phyloP scores from a whole-genome alignment of 352 stramenopile genomes.

The Phytophthora melonis region DNA sequence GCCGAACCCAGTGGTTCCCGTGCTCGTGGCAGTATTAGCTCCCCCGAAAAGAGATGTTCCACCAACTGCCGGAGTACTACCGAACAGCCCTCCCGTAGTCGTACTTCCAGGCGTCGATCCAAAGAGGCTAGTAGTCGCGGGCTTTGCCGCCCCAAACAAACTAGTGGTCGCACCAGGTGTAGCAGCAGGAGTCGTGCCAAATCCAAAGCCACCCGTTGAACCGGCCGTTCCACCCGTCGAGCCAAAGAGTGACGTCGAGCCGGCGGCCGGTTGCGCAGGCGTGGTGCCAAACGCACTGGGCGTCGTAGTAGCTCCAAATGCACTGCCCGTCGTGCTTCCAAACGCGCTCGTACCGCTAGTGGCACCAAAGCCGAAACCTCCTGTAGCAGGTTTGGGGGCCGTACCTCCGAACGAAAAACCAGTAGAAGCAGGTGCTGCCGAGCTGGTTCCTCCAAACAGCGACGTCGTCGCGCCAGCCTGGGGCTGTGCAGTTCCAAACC shows the following conservation, averaged over 20 bases:
- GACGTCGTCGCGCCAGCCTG: conserved; percentile 46
- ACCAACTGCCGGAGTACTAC: conserved; percentile 33
- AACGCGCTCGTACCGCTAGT: conserved; percentile 42
- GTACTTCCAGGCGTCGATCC: conserved; percentile 41
- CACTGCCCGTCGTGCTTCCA: conserved; percentile 42
- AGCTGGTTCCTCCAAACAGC: conserved; percentile 50
- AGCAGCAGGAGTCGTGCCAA: conserved; percentile 44
- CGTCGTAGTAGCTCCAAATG: conserved; percentile 41
- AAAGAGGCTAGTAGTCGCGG: conserved; percentile 47
- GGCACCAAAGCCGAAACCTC: conserved; percentile 58
- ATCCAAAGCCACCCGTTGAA: conserved; percentile 51
- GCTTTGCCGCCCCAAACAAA: conserved; percentile 56
- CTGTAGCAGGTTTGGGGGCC: conserved; percentile 42
- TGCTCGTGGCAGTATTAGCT: conserved; percentile 33
- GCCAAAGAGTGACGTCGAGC: conserved; percentile 58
- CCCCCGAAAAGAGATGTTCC: conserved; percentile 55
- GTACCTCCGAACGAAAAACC: conserved; percentile 56
- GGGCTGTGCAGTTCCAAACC: conserved; percentile 45
- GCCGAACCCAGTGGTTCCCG: conserved; percentile 50
- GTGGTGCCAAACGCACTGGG: conserved; percentile 52
- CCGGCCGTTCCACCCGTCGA: conserved; percentile 31
- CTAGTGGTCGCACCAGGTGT: conserved; percentile 36
- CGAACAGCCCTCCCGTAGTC: conserved; percentile 45
- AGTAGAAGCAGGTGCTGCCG: conserved; percentile 39
- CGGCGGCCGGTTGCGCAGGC: conserved; percentile 39